Conservation (phyloP, 2,329 filamentous ascomycete genomes). For the Scytalidium lignicola region DNA sequence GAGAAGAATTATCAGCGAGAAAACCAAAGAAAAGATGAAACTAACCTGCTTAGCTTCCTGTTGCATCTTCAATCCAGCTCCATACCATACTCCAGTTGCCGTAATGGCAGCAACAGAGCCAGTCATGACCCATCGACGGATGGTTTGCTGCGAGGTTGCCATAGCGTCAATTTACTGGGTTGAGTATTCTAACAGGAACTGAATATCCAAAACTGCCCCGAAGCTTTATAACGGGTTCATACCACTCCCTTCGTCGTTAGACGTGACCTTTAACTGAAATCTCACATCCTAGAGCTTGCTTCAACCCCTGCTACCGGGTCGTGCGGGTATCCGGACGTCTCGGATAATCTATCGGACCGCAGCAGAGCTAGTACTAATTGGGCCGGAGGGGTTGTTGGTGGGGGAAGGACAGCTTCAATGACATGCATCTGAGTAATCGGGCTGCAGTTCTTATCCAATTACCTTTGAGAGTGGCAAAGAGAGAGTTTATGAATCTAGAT, state of each 20-base stretch:
- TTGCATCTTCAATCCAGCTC: constrained; percentile 51
- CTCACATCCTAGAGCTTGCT: neutral
- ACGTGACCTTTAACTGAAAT: no score
- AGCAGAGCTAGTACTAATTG: neutral
- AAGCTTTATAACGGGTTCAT: no score
- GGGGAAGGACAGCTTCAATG: neutral
- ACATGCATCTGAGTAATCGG: neutral
- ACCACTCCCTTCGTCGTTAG: no score
- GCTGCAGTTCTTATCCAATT: neutral
- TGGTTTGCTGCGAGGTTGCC: constrained; percentile 23
- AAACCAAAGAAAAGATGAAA: constrained; percentile 2
- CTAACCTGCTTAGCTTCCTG: constrained; percentile 46
- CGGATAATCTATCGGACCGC: neutral
- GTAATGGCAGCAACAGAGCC: constrained; percentile 50
- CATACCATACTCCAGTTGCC: constrained; percentile 52
- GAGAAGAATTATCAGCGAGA: neutral
- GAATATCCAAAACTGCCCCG: no score
- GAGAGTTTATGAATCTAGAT: neutral
- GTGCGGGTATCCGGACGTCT: neutral
- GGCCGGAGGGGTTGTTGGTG: neutral
- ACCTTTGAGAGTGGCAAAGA: neutral
- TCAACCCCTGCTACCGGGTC: neutral
- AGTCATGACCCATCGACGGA: constrained; percentile 48
- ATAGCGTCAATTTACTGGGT: neutral
- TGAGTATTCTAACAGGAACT: neutral